phyloP scores from a whole-genome alignment of 768 basidiomycete genomes.

The Trametes villosa region DNA sequence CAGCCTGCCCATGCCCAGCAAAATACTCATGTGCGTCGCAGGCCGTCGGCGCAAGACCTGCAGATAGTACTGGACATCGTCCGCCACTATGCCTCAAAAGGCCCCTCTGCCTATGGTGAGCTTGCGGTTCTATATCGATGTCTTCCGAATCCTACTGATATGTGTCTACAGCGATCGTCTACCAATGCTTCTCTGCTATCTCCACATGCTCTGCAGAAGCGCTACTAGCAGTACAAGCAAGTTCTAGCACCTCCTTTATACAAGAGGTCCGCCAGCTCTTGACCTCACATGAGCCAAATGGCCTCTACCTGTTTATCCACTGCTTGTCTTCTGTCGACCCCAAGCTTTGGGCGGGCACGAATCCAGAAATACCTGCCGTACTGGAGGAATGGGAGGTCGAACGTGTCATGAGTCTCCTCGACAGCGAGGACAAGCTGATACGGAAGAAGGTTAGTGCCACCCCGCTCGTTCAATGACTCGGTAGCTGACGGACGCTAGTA shows the following conservation, averaged over 20 bases:
- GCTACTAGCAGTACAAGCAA: conserved; percentile 19
- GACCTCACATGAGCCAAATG: conserved; percentile 58
- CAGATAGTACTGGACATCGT: conserved; percentile 23
- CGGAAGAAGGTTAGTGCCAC: conserved; percentile 56
- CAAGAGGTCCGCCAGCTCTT: conserved; percentile 60
- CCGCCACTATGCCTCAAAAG: conserved; percentile 1
- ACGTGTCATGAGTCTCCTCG: conserved; percentile 67
- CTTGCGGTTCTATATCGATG: neutral
- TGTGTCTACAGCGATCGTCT: conserved; percentile 18
- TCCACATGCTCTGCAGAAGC: conserved; percentile 1
- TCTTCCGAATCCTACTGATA: neutral
- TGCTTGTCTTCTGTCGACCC: conserved; percentile 65
- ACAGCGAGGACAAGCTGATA: conserved; percentile 60
- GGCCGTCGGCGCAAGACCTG: conserved; percentile 21
- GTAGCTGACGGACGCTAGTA: conserved; percentile 32
- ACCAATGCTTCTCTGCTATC: conserved; percentile 29
- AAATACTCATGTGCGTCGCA: neutral
- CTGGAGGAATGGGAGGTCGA: conserved; percentile 79
- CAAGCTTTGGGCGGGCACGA: conserved; percentile 70
- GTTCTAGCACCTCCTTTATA: conserved; percentile 35
- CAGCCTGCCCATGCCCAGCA: neutral
- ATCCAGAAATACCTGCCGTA: conserved; percentile 49
- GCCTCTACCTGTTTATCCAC: conserved; percentile 66
- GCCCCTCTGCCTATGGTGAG: conserved; percentile 20
- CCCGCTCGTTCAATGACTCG: too few relatives aligned